Evolutionary conservation across 345 rosid species (phyloP).

Genomic region (Cardamine occulta): DNA sequence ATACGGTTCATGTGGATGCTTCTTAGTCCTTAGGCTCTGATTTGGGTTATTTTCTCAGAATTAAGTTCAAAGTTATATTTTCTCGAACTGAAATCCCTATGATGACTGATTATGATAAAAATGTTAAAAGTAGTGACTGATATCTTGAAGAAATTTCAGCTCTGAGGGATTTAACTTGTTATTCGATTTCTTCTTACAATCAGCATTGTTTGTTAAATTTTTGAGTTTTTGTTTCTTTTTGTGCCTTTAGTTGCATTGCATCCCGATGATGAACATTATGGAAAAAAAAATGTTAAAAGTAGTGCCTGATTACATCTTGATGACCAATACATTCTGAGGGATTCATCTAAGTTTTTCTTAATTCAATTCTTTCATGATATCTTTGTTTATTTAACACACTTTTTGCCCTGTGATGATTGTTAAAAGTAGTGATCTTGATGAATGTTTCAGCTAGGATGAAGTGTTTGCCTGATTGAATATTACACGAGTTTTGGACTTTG

Average conservation of each 20-base stretch:
- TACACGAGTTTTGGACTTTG: background rate
- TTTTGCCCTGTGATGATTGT: background rate
- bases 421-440: background rate
- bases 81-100: constrained; percentile 9
- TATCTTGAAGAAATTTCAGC: background rate
- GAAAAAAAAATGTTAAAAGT: background rate
- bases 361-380: background rate
- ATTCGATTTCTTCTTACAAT: background rate
- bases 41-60: background rate
- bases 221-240: background rate
- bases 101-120: constrained; percentile 24
- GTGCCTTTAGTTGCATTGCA: background rate
- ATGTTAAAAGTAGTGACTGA: constrained; percentile 4
- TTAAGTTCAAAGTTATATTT: background rate
- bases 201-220: background rate
- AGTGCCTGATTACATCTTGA: background rate
- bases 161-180: background rate
- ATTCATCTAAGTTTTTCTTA: background rate
- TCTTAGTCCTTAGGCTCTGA: background rate
- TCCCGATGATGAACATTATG: background rate
- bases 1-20: background rate
- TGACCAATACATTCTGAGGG: background rate
- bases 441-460: background rate
- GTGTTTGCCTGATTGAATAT: no score
- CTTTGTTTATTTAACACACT: background rate